Evolutionary conservation across 2,329 filamentous ascomycete genomes (phyloP).

Genomic region (Fusarium equiseti): DNA sequence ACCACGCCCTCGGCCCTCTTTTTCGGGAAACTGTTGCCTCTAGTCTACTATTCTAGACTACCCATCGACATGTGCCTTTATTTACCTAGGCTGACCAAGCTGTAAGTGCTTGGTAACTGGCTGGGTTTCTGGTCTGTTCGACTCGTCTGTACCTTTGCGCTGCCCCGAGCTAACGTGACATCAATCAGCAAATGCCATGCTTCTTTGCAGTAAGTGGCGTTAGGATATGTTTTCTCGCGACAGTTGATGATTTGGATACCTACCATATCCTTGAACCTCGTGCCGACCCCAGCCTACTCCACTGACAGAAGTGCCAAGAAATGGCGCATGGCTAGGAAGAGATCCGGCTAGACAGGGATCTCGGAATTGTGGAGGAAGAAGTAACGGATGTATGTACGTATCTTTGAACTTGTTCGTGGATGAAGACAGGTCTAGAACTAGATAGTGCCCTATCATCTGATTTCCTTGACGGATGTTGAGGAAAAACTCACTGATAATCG

Average conservation of each 20-base stretch:
- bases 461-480: not conserved
- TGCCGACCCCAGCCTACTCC: slow-evolving; percentile 31
- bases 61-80: slow-evolving; percentile 32
- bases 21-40: slow-evolving; percentile 17
- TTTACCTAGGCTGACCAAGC: slow-evolving; percentile 31
- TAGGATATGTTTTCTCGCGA: slow-evolving; percentile 3
- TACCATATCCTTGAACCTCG: slow-evolving; percentile 20
- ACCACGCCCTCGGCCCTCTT: slow-evolving; percentile 13
- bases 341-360: slow-evolving; percentile 43
- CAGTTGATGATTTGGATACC: slow-evolving; percentile 16
- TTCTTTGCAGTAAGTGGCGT: not conserved
- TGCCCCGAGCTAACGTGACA: not conserved
- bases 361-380: slow-evolving; percentile 37
- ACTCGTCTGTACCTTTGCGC: not conserved
- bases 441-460: not conserved
- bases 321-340: slow-evolving; percentile 40
- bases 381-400: slow-evolving; percentile 3
- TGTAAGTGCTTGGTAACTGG: not conserved
- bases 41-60: not conserved
- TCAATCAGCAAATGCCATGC: not conserved
- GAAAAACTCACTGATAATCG: not conserved
- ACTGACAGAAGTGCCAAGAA: slow-evolving; percentile 41
- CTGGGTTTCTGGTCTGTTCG: slow-evolving; percentile 3
- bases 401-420: not conserved
- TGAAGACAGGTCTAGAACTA: not conserved